phyloP scores from a whole-genome alignment of 768 basidiomycete genomes.

The Chiua virens region DNA sequence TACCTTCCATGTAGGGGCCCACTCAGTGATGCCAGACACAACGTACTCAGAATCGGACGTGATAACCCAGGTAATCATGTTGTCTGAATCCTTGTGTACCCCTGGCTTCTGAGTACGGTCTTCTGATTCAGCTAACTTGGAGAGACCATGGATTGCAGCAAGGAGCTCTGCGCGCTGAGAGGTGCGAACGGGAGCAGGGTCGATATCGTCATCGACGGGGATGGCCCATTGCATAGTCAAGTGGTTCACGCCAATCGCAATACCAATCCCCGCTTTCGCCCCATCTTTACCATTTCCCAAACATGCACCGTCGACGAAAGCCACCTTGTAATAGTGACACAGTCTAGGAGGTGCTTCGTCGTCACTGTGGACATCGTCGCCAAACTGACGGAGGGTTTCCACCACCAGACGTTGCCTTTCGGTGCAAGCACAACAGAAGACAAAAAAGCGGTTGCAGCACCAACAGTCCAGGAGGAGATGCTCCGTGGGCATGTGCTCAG shows the following conservation, averaged over 20 bases:
- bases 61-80: conserved; percentile 18
- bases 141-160: conserved; percentile 30
- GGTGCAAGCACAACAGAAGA: conserved; percentile 13
- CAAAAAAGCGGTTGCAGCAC: conserved; percentile 14
- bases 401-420: neutral
- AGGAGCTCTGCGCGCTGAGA: conserved; percentile 37
- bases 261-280: conserved; percentile 33
- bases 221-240: conserved; percentile 22
- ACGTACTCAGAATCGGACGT: conserved; percentile 38
- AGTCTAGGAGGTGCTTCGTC: neutral
- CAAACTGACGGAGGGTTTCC: neutral
- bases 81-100: neutral
- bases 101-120: neutral
- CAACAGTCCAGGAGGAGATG: conserved; percentile 9
- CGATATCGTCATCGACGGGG: conserved; percentile 24
- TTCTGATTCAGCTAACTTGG: conserved; percentile 9
- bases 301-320: conserved; percentile 39
- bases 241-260: conserved; percentile 20
- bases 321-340: conserved; percentile 30
- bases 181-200: conserved; percentile 20
- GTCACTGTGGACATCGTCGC: neutral
- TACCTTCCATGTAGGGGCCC: conserved; percentile 36
- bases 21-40: conserved; percentile 36
- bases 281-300: conserved; percentile 23
- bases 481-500: neutral